A percentile compares a stretch with the other conserved stretches of the same genome.
Conservation (phyloP, 352 stramenopile species). For the Phytophthora sp. region DNA sequence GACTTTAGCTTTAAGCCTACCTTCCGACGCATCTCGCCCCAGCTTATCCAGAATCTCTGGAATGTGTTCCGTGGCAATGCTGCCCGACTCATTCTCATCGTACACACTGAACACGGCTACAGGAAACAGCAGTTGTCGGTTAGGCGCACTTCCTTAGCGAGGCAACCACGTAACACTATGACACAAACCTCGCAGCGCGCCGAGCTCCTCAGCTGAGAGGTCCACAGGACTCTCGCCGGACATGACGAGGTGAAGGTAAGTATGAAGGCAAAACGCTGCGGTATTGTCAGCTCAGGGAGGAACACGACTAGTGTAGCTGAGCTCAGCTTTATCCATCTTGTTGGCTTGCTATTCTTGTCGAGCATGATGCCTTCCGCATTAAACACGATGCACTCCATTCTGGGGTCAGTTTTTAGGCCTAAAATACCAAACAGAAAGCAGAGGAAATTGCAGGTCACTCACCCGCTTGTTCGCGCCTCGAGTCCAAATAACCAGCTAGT, state of each 20-base stretch:
- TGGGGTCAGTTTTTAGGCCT: conserved; percentile 21
- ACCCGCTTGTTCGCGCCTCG: conserved; percentile 6
- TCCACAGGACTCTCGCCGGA: conserved; percentile 39
- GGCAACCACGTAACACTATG: neutral
- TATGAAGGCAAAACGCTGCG: neutral
- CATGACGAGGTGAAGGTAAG: conserved; percentile 30
- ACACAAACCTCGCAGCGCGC: conserved; percentile 64
- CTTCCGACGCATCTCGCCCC: conserved; percentile 72
- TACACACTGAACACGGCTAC: conserved; percentile 84
- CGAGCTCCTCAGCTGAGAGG: conserved; percentile 76
- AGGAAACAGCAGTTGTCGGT: conserved; percentile 14
- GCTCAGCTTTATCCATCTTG: conserved; percentile 12
- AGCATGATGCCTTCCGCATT: neutral
- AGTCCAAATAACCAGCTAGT: conserved; percentile 21
- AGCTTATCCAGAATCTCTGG: conserved; percentile 81
- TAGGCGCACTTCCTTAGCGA: neutral
- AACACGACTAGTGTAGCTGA: neutral
- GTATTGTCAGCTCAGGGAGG: neutral
- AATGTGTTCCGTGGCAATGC: conserved; percentile 71
- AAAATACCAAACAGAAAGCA: conserved; percentile 29
- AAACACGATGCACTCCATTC: neutral
- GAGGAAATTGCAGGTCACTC: neutral
- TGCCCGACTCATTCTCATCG: conserved; percentile 63
- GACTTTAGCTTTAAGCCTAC: conserved; percentile 18
- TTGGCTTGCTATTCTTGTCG: conserved; percentile 34